phyloP scores from a whole-genome alignment of 345 rosid genomes.

The Punica granatum region DNA sequence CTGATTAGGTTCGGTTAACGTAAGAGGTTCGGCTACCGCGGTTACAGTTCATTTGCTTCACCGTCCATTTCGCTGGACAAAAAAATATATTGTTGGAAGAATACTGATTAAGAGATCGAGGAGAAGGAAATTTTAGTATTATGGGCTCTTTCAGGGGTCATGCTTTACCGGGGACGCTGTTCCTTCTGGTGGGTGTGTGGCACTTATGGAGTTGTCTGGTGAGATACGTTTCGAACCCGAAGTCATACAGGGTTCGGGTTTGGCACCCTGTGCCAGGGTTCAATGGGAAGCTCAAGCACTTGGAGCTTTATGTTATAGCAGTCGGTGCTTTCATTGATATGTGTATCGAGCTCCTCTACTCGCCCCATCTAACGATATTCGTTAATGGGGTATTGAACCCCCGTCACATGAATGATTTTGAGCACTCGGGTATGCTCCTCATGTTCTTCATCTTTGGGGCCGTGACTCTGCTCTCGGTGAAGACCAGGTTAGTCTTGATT shows the following conservation, averaged over 20 bases:
- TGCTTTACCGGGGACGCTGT: constrained; percentile 79
- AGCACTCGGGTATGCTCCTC: constrained; percentile 94
- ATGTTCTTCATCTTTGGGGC: constrained; percentile 87
- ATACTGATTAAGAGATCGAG: neutral
- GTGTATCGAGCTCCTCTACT: constrained; percentile 83
- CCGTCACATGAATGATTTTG: constrained; percentile 84
- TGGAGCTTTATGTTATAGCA: constrained; percentile 78
- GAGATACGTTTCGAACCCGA: constrained; percentile 55
- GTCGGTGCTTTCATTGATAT: constrained; percentile 71
- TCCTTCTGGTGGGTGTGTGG: constrained; percentile 74
- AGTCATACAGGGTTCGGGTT: constrained; percentile 59
- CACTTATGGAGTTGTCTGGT: constrained; percentile 71
- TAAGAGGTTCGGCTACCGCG: neutral
- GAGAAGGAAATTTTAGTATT: neutral
- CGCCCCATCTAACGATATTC: constrained; percentile 82
- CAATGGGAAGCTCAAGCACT: constrained; percentile 59
- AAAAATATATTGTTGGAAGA: too few species aligned
- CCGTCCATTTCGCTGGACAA: neutral
- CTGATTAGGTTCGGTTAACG: neutral
- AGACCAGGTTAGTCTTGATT: constrained; percentile 48
- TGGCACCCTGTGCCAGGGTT: constrained; percentile 88
- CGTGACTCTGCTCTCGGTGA: constrained; percentile 58
- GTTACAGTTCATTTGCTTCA: neutral
- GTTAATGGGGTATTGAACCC: constrained; percentile 78
- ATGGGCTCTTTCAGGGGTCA: constrained; percentile 99